Percentiles rank a stretch among this genome's conserved stretches.
These are phyloP conservation scores for Biscogniauxia sp. DNA, from an alignment of 2,329 filamentous ascomycete species.

Conservation along the genomic window DNA sequence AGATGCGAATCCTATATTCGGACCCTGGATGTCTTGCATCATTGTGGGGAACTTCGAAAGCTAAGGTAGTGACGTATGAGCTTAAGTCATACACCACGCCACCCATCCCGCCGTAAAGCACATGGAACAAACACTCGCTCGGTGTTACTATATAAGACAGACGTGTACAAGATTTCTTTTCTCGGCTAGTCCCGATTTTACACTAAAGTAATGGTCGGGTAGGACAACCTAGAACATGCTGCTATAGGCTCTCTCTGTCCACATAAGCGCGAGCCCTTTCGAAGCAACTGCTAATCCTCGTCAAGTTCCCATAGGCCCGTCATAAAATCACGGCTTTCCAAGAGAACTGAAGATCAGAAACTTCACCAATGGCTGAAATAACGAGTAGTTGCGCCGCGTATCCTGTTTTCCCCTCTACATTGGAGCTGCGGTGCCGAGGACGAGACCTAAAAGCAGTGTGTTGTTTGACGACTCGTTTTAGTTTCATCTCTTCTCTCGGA, in stretches of 20 bases:
- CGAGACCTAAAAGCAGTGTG: neutral
- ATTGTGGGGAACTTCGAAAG: neutral
- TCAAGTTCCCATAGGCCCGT: neutral
- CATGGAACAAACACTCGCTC: neutral
- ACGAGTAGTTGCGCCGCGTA: neutral
- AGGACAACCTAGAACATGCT: neutral
- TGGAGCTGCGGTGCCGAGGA: neutral
- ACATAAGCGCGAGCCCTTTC: neutral
- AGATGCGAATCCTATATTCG: neutral
- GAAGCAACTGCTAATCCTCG: neutral
- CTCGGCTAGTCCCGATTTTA: neutral
- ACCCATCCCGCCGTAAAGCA: neutral
- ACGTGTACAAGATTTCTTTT: neutral
- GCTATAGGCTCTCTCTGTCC: neutral
- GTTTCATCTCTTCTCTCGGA: too few species aligned
- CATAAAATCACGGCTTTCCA: neutral
- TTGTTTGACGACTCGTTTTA: too few species aligned
- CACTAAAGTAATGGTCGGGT: neutral
- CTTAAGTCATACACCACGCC: constrained; percentile 17
- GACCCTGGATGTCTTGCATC: neutral
- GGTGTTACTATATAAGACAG: neutral
- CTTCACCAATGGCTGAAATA: too few species aligned
- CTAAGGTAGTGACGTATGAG: neutral
- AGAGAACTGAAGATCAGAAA: too few species aligned
- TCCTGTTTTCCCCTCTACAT: neutral